These are phyloP conservation scores for Colletotrichum lupini DNA, from an alignment of 2,329 filamentous ascomycete species.

Conservation along the genomic window DNA sequence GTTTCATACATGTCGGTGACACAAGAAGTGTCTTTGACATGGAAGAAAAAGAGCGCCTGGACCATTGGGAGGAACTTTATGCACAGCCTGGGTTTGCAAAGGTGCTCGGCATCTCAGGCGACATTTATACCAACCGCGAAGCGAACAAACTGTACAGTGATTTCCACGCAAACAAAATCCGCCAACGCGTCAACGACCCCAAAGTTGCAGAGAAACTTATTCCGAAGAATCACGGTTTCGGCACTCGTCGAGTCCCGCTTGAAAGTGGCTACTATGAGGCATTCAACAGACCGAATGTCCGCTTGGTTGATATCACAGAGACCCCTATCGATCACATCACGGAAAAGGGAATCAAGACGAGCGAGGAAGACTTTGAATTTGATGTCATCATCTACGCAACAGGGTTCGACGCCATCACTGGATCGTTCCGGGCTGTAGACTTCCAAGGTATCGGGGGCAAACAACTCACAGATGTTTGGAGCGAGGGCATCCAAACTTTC, in stretches of 20 bases:
- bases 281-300: constrained; percentile 58
- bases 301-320: constrained; percentile 56
- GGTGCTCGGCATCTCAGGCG: constrained; percentile 37
- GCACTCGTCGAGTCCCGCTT: constrained; percentile 49
- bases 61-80: constrained; percentile 45
- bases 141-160: constrained; percentile 44
- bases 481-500: constrained; percentile 47
- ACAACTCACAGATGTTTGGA: constrained; percentile 47
- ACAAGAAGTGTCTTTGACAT: constrained; percentile 39
- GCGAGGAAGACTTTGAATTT: constrained; percentile 43
- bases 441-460: constrained; percentile 44
- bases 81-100: constrained; percentile 51
- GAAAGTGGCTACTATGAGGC: constrained; percentile 62
- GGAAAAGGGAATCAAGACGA: constrained; percentile 46
- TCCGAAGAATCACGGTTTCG: constrained; percentile 42
- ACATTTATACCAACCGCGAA: constrained; percentile 41
- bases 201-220: constrained; percentile 47
- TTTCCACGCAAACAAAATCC: constrained; percentile 49
- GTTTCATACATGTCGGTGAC: constrained; percentile 44
- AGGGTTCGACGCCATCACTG: constrained; percentile 50
- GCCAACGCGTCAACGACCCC: constrained; percentile 47
- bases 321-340: constrained; percentile 53
- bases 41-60: constrained; percentile 42
- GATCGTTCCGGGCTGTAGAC: constrained; percentile 46
- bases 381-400: constrained; percentile 55